Percentiles rank a stretch among this genome's conserved stretches.
phyloP scores from a whole-genome alignment of 495 filamentous ascomycete species.

The Pseudoneurospora amorphoporcata region DNA sequence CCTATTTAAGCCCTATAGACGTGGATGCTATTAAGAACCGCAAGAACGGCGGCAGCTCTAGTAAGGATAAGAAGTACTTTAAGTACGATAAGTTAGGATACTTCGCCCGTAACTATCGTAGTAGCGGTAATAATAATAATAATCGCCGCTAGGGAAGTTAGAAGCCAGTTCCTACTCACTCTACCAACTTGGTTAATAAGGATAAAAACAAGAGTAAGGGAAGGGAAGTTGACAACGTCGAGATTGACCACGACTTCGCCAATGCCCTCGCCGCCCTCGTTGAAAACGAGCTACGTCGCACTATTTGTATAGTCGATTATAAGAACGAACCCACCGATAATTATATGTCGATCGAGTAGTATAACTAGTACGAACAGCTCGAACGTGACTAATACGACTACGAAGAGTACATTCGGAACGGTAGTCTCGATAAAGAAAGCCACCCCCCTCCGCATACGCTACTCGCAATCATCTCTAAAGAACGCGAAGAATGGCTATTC shows the following conservation, averaged over 20 bases:
- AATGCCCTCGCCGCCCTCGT: not conserved
- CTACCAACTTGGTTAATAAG: fast-evolving
- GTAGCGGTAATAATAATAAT: not conserved
- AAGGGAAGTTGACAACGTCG: not conserved
- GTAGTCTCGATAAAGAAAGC: no score
- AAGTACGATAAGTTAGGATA: not conserved
- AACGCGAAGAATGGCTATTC: not conserved
- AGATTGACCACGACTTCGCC: not conserved
- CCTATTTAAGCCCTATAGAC: fast-evolving
- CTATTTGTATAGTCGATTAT: not conserved
- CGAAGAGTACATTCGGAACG: not conserved
- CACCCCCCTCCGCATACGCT: no score
- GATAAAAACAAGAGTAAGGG: not conserved
- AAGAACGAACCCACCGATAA: not conserved
- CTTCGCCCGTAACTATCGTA: not conserved
- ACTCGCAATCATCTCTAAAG: no score
- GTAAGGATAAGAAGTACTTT: not conserved
- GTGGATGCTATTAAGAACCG: not conserved
- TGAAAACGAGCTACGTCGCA: not conserved
- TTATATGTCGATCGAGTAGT: not conserved
- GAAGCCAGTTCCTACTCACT: not conserved
- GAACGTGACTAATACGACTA: no score
- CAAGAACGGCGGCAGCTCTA: not conserved
- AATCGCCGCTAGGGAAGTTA: fast-evolving
- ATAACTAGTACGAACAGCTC: not conserved